Base-by-base conservation (phyloP, 305 asterid genomes). In the Petunia hybrid region DNA sequence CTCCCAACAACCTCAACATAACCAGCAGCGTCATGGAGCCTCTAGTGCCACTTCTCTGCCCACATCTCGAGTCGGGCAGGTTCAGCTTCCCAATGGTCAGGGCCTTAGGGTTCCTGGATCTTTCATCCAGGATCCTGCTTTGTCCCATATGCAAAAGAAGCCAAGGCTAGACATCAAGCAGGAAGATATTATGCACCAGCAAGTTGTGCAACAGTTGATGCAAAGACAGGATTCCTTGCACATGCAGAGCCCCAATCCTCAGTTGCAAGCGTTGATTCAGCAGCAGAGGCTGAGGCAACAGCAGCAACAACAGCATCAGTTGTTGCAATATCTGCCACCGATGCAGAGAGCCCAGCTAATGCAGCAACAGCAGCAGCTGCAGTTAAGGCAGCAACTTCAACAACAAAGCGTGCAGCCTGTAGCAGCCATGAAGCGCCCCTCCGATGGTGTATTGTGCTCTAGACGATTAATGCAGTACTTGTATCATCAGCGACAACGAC, bases 401-500 rank as follows among this genome's bases (percentile, higher is more conserved):
- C 97, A 89, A 81, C 97, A 92, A 85, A 94, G 94, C 10, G 56
- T 85, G 89, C 93, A 87, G 86, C 87, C 97, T 83, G 82, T 84
- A 46, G 83, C 97, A 79, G 93, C 92, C 10, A 65, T 87, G 80
- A 93, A 95, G 83, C 97, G 97, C 38, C 93, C 98, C 46, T 90
- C 91, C 73, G 99, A 95, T 81, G 94, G 94, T 73, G 97, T 98
- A 78, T 97, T 95, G 14, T 95, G 99, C 86, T 90, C 99, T 36
- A 94, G 98, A 63, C 92, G 97, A 64, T 85, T 95, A 80, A 95
- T 95, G 99, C 97, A 95, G 78, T 95, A 93, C 82, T 84, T 95
- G 41, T 95, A 95, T 88, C 98, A 95, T 83, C 98, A 95, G 88
- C 86, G 98, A 78, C 99, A 92, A 84, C 89, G 96, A 46, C 99